A percentile compares a stretch with the other conserved stretches of the same genome.
These are phyloP conservation scores for Houttuynia cordata DNA, from an alignment of 164 flowering plant genomes.

Conservation along the genomic window DNA sequence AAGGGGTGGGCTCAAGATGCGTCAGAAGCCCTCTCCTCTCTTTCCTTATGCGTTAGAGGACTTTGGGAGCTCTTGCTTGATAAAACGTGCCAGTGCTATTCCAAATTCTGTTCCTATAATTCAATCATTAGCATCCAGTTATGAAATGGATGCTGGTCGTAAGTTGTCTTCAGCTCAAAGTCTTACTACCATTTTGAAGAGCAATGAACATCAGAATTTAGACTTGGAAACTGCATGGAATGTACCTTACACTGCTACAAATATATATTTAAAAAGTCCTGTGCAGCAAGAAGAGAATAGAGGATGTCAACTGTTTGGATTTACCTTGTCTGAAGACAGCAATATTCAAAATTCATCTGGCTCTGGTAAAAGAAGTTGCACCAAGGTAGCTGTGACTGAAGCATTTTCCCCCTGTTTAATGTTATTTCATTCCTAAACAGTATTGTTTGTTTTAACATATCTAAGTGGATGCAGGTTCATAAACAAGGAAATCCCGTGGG, in stretches of 20 bases:
- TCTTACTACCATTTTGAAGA: conserved; percentile 7
- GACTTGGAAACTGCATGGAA: not conserved
- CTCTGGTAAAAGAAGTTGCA: conserved; percentile 68
- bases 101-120: conserved; percentile 26
- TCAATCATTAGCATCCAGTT: conserved; percentile 16
- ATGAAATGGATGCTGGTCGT: conserved; percentile 17
- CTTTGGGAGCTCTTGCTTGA: conserved; percentile 17
- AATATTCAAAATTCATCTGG: conserved; percentile 24
- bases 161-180: conserved; percentile 18
- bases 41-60: too few relatives aligned
- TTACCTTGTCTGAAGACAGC: conserved; percentile 46
- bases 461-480: conserved; percentile 56
- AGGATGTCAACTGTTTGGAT: conserved; percentile 66
- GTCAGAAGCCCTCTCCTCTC: not conserved
- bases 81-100: conserved; percentile 6
- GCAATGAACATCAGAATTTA: conserved; percentile 6
- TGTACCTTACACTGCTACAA: too few relatives aligned
- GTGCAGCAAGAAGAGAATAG: not conserved
- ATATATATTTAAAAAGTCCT: too few relatives aligned
- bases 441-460: not conserved
- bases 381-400: conserved; percentile 44
- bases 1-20: conserved; percentile 1
- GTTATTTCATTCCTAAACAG: not conserved
- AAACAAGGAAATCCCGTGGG: conserved; percentile 90
- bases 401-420: not conserved